These are phyloP conservation scores for Lodderomyces elongisporus DNA, from an alignment of 1,139 yeast genomes.

Conservation along the genomic window DNA sequence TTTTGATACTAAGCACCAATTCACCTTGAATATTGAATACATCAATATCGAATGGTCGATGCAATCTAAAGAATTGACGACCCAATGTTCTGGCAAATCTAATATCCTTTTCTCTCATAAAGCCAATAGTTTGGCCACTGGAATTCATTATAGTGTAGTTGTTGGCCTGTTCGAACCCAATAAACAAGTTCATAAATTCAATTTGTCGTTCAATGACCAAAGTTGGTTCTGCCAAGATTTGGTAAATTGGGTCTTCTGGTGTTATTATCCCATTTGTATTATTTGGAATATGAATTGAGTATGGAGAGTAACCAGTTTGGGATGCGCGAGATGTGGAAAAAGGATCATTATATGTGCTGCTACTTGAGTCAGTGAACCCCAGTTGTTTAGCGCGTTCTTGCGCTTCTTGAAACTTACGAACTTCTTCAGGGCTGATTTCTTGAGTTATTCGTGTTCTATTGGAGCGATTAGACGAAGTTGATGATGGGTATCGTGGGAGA, in stretches of 20 bases:
- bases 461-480: not conserved
- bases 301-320: slow-evolving; percentile 1
- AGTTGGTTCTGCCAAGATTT: slow-evolving; percentile 68
- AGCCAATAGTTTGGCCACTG: slow-evolving; percentile 70
- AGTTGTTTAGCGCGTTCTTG: slow-evolving; percentile 11
- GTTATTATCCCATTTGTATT: slow-evolving; percentile 47
- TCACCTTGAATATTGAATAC: slow-evolving; percentile 71
- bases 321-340: not conserved
- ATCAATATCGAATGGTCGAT: slow-evolving; percentile 82
- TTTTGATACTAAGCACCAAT: slow-evolving; percentile 59
- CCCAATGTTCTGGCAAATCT: slow-evolving; percentile 65
- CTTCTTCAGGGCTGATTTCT: slow-evolving; percentile 40
- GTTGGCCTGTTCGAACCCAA: slow-evolving; percentile 92
- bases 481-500: slow-evolving; percentile 4
- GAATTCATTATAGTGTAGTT: slow-evolving; percentile 70
- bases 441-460: slow-evolving; percentile 27
- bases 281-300: slow-evolving; percentile 31
- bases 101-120: slow-evolving; percentile 73
- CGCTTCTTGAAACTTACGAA: slow-evolving; percentile 19
- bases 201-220: slow-evolving; percentile 81
- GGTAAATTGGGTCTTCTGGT: slow-evolving; percentile 50
- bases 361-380: slow-evolving; percentile 11
- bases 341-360: slow-evolving; percentile 4
- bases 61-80: slow-evolving; percentile 77
- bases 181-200: slow-evolving; percentile 77